These are phyloP conservation scores for Plasmodium gallinaceum DNA, from an alignment of 169 alveolate species.

Conservation along the genomic window DNA sequence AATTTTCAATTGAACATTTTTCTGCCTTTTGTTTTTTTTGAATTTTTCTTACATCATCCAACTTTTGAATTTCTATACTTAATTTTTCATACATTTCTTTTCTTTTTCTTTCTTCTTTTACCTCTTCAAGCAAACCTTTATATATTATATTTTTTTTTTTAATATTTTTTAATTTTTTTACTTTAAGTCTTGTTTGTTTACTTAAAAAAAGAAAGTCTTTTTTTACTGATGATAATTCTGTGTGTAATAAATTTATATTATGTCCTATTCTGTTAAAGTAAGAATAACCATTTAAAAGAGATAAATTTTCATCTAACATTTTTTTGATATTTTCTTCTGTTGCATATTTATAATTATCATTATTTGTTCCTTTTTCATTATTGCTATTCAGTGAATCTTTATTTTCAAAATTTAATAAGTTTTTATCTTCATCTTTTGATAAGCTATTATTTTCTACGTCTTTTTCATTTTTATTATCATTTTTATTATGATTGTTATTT, in stretches of 20 bases:
- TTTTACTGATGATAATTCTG: constrained; percentile 41
- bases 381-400: neutral
- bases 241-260: constrained; percentile 52
- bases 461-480: neutral
- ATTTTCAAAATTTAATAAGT: neutral
- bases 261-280: constrained; percentile 38
- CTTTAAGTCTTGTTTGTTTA: constrained; percentile 41
- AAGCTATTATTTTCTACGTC: neutral
- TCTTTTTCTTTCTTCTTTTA: constrained; percentile 44
- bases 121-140: constrained; percentile 24
- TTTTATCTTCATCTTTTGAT: neutral
- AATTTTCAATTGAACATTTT: constrained; percentile 26
- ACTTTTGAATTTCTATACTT: constrained; percentile 33
- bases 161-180: constrained; percentile 24
- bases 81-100: constrained; percentile 59
- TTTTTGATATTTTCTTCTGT: neutral
- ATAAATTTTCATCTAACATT: constrained; percentile 20
- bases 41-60: constrained; percentile 57
- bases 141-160: constrained; percentile 66
- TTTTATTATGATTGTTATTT: neutral
- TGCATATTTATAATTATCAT: neutral
- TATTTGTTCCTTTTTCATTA: neutral
- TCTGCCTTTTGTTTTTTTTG: constrained; percentile 48
- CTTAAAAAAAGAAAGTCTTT: constrained; percentile 45
- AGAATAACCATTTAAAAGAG: constrained; percentile 60